Percentiles rank a stretch among this genome's conserved stretches.
Evolutionary conservation across 208 protist species (phyloP).

Genomic region (Porcisia hertigi): DNA sequence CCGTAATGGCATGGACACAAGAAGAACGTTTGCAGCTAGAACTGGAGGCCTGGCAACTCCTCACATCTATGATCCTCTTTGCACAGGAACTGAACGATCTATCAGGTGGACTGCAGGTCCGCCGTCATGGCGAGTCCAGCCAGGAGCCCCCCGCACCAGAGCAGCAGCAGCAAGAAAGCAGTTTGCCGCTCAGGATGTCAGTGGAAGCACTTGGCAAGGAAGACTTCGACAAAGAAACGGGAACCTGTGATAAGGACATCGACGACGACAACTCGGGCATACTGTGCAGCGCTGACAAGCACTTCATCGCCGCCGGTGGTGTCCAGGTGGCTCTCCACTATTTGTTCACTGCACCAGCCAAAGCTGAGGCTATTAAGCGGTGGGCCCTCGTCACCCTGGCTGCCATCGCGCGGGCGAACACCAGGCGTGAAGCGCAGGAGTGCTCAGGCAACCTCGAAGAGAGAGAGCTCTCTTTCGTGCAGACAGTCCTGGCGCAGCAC

Average conservation of each 20-base stretch:
- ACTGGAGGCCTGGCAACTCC: conserved; percentile 65
- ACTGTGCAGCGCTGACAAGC: conserved; percentile 42
- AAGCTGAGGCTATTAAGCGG: conserved; percentile 46
- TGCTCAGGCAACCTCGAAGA: conserved; percentile 10
- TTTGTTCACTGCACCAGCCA: conserved; percentile 35
- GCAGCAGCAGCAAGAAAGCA: conserved; percentile 7
- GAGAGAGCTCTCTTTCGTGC: conserved; percentile 11
- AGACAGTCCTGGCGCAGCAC: conserved; percentile 16
- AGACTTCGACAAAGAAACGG: not conserved
- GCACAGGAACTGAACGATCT: conserved; percentile 26
- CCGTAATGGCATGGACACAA: conserved; percentile 63
- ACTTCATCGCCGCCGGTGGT: conserved; percentile 59
- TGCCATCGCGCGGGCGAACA: conserved; percentile 29
- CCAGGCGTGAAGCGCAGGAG: conserved; percentile 13
- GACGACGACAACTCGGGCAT: conserved; percentile 14
- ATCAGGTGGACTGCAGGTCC: conserved; percentile 12
- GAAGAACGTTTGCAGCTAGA: conserved; percentile 75
- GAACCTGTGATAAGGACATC: not conserved
- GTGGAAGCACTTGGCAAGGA: not conserved
- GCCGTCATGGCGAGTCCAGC: conserved; percentile 6
- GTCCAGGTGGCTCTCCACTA: conserved; percentile 57
- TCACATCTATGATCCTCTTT: conserved; percentile 61
- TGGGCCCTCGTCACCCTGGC: conserved; percentile 49
- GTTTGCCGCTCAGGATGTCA: not conserved
- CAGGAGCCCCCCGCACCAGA: not conserved